Base-by-base conservation (phyloP, 495 filamentous ascomycete species). In the Penicillium angulare region DNA sequence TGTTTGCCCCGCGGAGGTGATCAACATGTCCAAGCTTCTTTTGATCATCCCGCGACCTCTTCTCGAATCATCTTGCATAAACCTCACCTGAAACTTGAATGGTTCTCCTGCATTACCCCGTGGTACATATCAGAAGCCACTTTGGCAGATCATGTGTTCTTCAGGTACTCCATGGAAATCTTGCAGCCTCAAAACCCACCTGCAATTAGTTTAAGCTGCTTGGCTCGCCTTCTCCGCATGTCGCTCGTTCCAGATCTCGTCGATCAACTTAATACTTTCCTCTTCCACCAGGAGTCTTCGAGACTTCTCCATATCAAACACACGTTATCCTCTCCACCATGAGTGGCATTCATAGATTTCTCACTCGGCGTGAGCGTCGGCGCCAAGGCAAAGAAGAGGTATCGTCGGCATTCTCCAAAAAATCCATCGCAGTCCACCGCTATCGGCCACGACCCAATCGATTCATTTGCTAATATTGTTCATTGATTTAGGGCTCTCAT, bases 331-430 rank as follows among this genome's bases (percentile, higher is more conserved):
- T 33, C 21, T 31, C 13, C 15, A 56, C 39, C 12, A 85, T 83
- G 79, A 81, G 76, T 65, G 81, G 80, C 7, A 78, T 88, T 53
- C 78, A 84, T 53, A 71, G 81, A 54, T 86, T 93, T 57, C 81
- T 90, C 43, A 90, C 85, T 44, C 80, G 85, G 55, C 81, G 88
- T 36, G 88, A 92, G 35, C 90, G 86, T 66, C 69, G 71, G 55
- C 79, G 76, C 50, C 73, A 73, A 49, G 64, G 62, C 27, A 74
- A 76, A 58, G 81, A 81, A 60, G 82, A 75, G 66, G 71, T 74
- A 41, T 23, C 0, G 38, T 41, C 13, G 21, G 7, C 10, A 26
- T 23, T 24, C 7, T 41, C 22, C 18, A 21, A 8, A 2, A 13
- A 0, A 4, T 16, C 43, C 43, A 43, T 13, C 2, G 12, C 36